phyloP scores from a whole-genome alignment of 495 filamentous ascomycete species.

The Rhypophila decipiens region DNA sequence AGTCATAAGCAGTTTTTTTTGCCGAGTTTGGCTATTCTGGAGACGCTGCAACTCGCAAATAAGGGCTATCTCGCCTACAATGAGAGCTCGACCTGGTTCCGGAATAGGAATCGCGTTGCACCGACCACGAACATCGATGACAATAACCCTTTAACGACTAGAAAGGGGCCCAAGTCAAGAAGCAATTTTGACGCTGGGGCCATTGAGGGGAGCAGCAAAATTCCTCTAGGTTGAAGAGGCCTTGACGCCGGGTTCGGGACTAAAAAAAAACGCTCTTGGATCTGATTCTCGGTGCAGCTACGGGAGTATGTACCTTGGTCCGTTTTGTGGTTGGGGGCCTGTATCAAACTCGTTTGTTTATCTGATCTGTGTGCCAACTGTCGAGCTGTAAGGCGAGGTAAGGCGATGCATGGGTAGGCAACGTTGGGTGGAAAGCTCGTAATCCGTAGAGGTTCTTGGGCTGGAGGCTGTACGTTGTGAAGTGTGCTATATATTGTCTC shows the following conservation, averaged over 20 bases:
- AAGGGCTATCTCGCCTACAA: neutral
- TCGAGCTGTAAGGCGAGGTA: too few relatives aligned
- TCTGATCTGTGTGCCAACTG: too few relatives aligned
- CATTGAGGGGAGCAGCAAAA: constrained; percentile 10
- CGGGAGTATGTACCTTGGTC: too few relatives aligned
- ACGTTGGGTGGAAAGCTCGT: too few relatives aligned
- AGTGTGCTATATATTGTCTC: too few relatives aligned
- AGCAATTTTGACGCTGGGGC: constrained; percentile 4
- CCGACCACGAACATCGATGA: constrained; percentile 2
- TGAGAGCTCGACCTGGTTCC: neutral
- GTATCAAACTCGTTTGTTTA: too few relatives aligned
- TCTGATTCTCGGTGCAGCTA: too few relatives aligned
- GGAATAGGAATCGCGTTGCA: neutral
- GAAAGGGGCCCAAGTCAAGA: constrained; percentile 4
- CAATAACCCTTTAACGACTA: neutral
- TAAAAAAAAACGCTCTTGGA: too few relatives aligned
- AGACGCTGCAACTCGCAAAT: neutral
- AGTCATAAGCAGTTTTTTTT: constrained; percentile 15
- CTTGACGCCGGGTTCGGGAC: constrained; percentile 1
- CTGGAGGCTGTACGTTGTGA: too few relatives aligned
- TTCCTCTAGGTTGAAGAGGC: neutral
- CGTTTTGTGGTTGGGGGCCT: too few relatives aligned
- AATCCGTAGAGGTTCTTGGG: too few relatives aligned
- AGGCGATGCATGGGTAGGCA: too few relatives aligned
- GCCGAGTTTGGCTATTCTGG: neutral